These are phyloP conservation scores for Lobulomyces angularis DNA, from an alignment of 192 early-diverging fungal species.

Conservation along the genomic window DNA sequence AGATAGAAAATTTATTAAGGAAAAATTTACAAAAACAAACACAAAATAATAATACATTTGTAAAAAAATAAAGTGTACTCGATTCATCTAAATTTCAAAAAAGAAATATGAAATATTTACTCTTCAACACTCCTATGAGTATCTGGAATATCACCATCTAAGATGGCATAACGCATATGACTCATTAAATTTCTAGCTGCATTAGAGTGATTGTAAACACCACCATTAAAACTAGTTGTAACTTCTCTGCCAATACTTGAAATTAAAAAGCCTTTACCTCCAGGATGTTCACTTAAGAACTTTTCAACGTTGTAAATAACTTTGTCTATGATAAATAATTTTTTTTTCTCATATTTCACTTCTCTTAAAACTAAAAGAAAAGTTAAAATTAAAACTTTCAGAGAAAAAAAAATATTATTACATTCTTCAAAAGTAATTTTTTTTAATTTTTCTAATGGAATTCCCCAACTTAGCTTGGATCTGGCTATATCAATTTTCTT, in stretches of 20 bases:
- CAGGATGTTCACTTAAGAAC: conserved; percentile 83
- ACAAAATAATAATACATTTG: no score
- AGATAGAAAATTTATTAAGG: no score
- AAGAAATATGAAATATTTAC: no score
- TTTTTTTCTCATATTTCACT: conserved; percentile 54
- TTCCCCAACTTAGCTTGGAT: conserved; percentile 59
- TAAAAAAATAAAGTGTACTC: no score
- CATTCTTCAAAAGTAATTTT: conserved; percentile 22
- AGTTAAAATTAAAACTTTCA: conserved; percentile 2
- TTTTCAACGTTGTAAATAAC: conserved; percentile 66
- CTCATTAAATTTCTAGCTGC: conserved; percentile 76
- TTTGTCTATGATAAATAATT: conserved; percentile 75
- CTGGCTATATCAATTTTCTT: conserved; percentile 55
- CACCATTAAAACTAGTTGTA: conserved; percentile 78
- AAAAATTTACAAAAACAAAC: no score
- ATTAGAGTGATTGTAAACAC: conserved; percentile 80
- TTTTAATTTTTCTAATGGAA: conserved; percentile 54
- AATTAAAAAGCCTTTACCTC: conserved; percentile 60
- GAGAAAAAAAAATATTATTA: conserved; percentile 21
- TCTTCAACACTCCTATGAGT: no score
- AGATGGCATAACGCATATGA: conserved; percentile 20
- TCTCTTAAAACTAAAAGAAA: conserved; percentile 41
- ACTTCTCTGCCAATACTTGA: conserved; percentile 71
- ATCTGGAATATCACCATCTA: conserved; percentile 20
- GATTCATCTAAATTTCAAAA: no score